Conservation (phyloP, 164 flowering plant species). For the Hamamelis virginiana region DNA sequence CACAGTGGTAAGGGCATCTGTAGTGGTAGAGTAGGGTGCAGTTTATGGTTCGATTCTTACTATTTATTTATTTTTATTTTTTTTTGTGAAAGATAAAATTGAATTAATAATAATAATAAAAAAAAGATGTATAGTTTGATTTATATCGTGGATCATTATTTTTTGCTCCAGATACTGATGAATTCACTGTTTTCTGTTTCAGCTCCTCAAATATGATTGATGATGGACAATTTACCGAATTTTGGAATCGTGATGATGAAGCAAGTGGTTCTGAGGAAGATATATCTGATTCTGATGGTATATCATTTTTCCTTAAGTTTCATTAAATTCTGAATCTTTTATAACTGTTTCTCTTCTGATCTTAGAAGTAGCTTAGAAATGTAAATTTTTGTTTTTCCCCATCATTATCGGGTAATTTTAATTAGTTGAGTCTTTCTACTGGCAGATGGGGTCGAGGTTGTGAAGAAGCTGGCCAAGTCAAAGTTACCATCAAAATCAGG, state of each 20-base stretch:
- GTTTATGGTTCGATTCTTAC: not conserved
- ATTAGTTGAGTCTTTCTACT: slow-evolving; percentile 4
- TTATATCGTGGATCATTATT: not conserved
- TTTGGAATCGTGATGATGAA: slow-evolving; percentile 85
- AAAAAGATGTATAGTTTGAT: not conserved
- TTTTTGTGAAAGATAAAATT: no score
- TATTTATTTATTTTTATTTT: no score
- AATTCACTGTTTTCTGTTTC: slow-evolving; percentile 16
- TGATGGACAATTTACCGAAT: slow-evolving; percentile 56
- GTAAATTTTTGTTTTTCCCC: no score
- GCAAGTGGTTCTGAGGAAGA: slow-evolving; percentile 74
- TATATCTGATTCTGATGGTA: slow-evolving; percentile 85
- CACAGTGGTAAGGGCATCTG: no score
- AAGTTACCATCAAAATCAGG: slow-evolving; percentile 39
- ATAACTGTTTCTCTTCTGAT: no score
- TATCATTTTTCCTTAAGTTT: not conserved
- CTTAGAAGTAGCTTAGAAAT: no score
- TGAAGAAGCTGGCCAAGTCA: slow-evolving; percentile 37
- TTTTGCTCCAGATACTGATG: no score
- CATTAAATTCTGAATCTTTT: not conserved
- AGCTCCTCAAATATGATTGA: slow-evolving; percentile 39
- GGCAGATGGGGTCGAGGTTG: slow-evolving; percentile 51
- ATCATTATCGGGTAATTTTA: no score
- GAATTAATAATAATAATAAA: not conserved
- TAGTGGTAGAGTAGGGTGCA: no score